phyloP scores from a whole-genome alignment of 2,329 filamentous ascomycete genomes.

The Curvularia spicifera region DNA sequence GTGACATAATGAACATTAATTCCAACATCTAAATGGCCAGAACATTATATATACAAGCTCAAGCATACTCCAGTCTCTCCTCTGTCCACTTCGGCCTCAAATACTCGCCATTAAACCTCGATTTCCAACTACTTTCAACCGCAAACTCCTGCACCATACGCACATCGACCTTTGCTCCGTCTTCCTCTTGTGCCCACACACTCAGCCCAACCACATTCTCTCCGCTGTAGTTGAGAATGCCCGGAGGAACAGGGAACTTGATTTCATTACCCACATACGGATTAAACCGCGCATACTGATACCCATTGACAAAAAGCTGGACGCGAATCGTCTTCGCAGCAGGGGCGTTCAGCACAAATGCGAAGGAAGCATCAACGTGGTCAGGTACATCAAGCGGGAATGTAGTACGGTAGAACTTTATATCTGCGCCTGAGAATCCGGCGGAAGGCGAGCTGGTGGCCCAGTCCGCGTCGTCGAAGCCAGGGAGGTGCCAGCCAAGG shows the following conservation, averaged over 20 bases:
- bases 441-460: conserved; percentile 44
- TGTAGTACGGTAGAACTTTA: conserved; percentile 63
- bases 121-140: conserved; percentile 60
- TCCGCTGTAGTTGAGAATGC: conserved; percentile 64
- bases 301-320: conserved; percentile 69
- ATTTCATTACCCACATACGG: conserved; percentile 67
- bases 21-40: neutral
- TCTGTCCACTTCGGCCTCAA: conserved; percentile 60
- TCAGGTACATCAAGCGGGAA: conserved; percentile 59
- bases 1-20: neutral
- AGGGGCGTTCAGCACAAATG: conserved; percentile 60
- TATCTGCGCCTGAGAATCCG: conserved; percentile 58
- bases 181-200: conserved; percentile 65
- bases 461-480: conserved; percentile 60
- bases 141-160: conserved; percentile 63
- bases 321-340: conserved; percentile 57
- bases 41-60: neutral
- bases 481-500: conserved; percentile 65
- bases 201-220: conserved; percentile 65
- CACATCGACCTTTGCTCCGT: conserved; percentile 58
- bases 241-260: conserved; percentile 65
- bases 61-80: conserved; percentile 44
- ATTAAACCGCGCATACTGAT: conserved; percentile 67
- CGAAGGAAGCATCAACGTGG: conserved; percentile 63
- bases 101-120: conserved; percentile 56